Base-by-base conservation (phyloP, 192 early-diverging fungal genomes). In the Umbelopsis vinacea region DNA sequence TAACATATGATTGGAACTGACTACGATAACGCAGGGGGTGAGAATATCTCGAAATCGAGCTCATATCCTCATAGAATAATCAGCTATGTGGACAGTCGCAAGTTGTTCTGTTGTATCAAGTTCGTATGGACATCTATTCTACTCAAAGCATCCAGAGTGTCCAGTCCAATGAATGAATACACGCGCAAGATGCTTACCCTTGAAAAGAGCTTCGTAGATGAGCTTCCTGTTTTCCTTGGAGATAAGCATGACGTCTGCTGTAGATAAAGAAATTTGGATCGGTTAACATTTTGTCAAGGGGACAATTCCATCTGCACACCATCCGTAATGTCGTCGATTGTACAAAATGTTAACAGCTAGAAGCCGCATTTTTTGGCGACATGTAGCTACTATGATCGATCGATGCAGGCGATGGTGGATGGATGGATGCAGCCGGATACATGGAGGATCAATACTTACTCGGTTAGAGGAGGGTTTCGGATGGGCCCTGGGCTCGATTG, bases 181-280 rank as follows among this genome's bases (percentile, higher is more conserved):
- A 53, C 38, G 19, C 17, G n/a, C 17, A 35, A 21, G 22, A n/a
- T 75, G 37, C 84, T 73, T 82, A 90, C 92, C 91, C 75, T 88
- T 91, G 91, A 95, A 95, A 76, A 95, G 88, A 77, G 87, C 88
- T 87, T 96, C 92, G 93, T 95, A 96, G 88, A 98, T 96, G 83
- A 83, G 78, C 92, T 95, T 96, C 84, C 96, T 89, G 92, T 99
- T 97, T 84, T 93, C 84, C 86, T 94, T 96, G 78, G 94, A 91
- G 87, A 99, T 97, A 82, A 96, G 92, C 97, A 99, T 98, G 83
- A 82, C 94, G 75, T 66, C 67, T 52, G 40, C 72, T 73, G 24
- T 38, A 38, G 38, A 54, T 50, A 0, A 50, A 48, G 4, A 46
- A 50, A 8, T 26, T 2, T 66, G n/a, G n/a, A 17, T 66, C 17